These are phyloP conservation scores for Naegleria lovaniensis DNA, from an alignment of 208 protist species.

Conservation along the genomic window DNA sequence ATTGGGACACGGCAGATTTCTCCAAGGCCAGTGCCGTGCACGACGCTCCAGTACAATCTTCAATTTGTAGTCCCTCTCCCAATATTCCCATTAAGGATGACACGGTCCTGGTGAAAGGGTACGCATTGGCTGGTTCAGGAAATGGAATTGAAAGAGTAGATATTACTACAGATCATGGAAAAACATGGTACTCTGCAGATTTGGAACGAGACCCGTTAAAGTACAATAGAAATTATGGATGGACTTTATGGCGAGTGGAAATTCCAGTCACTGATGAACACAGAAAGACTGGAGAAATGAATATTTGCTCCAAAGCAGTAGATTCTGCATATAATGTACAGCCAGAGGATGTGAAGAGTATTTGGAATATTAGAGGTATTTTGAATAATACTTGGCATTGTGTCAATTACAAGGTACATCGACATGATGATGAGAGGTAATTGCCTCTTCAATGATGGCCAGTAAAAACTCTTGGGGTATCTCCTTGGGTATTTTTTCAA, in stretches of 20 bases:
- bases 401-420: slow-evolving; percentile 33
- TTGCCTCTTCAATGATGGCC: too few relatives aligned
- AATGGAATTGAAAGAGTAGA: slow-evolving; percentile 65
- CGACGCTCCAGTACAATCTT: slow-evolving; percentile 66
- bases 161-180: slow-evolving; percentile 62
- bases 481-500: too few relatives aligned
- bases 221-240: slow-evolving; percentile 43
- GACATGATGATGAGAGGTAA: neutral
- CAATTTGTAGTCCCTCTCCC: slow-evolving; percentile 51
- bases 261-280: slow-evolving; percentile 29
- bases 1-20: slow-evolving; percentile 44
- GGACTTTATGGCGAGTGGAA: slow-evolving; percentile 41
- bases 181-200: slow-evolving; percentile 55
- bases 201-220: slow-evolving; percentile 36
- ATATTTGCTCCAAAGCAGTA: slow-evolving; percentile 42
- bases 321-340: slow-evolving; percentile 54
- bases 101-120: slow-evolving; percentile 48
- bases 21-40: slow-evolving; percentile 46
- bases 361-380: slow-evolving; percentile 60
- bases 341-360: slow-evolving; percentile 42
- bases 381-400: slow-evolving; percentile 53
- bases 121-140: slow-evolving; percentile 64
- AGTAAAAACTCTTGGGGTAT: too few relatives aligned
- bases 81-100: slow-evolving; percentile 38
- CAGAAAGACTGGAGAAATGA: neutral